Conservation (phyloP, 2,329 filamentous ascomycete species). For the Fonsecaea pugnacius region DNA sequence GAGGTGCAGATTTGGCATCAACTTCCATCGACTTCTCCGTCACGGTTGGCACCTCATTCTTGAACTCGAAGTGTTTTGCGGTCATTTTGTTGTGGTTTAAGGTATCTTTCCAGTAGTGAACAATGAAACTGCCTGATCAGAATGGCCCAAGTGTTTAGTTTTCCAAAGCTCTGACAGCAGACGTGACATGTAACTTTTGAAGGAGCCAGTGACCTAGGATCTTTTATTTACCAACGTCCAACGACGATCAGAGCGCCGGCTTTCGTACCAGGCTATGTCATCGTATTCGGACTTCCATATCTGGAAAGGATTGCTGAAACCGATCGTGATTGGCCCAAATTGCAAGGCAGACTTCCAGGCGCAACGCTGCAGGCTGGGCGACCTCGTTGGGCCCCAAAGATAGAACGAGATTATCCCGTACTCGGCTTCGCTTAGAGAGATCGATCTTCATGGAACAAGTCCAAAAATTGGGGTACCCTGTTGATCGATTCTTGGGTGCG, state of each 20-base stretch:
- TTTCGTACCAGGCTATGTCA: neutral
- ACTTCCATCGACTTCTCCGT: slow-evolving; percentile 6
- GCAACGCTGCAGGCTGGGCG: neutral
- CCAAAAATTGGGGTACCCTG: slow-evolving; percentile 2
- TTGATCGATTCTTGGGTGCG: neutral
- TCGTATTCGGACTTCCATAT: slow-evolving; percentile 18
- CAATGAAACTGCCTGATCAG: neutral
- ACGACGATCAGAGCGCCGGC: neutral
- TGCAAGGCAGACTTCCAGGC: neutral
- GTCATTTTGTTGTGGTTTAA: slow-evolving; percentile 9
- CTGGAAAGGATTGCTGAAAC: neutral
- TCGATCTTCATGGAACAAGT: neutral
- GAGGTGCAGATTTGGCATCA: slow-evolving; percentile 8
- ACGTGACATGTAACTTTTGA: neutral
- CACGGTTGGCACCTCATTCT: neutral
- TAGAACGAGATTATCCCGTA: neutral
- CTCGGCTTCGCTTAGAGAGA: neutral
- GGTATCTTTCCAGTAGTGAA: neutral
- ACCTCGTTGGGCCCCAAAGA: neutral
- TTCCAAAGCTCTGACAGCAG: neutral
- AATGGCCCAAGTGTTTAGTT: neutral
- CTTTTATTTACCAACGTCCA: neutral
- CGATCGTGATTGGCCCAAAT: slow-evolving; percentile 2
- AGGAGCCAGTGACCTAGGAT: neutral
- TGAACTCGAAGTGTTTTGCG: neutral